phyloP scores from a whole-genome alignment of 495 filamentous ascomycete genomes.

The Podospora comata region DNA sequence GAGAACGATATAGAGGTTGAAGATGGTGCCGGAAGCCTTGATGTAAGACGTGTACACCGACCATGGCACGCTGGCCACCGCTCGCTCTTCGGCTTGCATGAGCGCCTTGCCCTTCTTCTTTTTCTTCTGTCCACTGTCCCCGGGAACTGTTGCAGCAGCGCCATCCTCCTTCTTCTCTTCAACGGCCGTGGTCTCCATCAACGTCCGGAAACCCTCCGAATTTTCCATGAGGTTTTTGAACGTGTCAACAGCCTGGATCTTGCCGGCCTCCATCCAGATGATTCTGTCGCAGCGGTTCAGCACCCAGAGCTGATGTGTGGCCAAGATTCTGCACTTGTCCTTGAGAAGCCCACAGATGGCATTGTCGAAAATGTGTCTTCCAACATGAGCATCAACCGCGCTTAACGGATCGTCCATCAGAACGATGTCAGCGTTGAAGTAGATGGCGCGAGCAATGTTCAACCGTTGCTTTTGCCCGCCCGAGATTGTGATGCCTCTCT shows the following conservation, averaged over 20 bases:
- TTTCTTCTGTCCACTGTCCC: slow-evolving; percentile 54
- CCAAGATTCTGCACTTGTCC: slow-evolving; percentile 84
- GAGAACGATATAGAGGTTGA: slow-evolving; percentile 64
- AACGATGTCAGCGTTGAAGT: slow-evolving; percentile 76
- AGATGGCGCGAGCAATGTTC: slow-evolving; percentile 81
- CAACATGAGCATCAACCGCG: slow-evolving; percentile 83
- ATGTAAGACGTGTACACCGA: slow-evolving; percentile 79
- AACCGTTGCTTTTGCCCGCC: slow-evolving; percentile 83
- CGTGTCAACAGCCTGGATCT: slow-evolving; percentile 78
- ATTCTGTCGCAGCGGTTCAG: slow-evolving; percentile 86
- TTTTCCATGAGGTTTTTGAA: slow-evolving; percentile 79
- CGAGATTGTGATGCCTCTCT: slow-evolving; percentile 75
- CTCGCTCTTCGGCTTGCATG: slow-evolving; percentile 90
- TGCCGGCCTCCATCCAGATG: slow-evolving; percentile 84
- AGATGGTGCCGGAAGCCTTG: slow-evolving; percentile 69
- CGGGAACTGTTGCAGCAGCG: slow-evolving; percentile 39
- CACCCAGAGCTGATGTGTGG: slow-evolving; percentile 93
- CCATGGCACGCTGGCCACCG: slow-evolving; percentile 78
- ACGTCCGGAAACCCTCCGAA: slow-evolving; percentile 67
- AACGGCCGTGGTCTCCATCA: slow-evolving; percentile 80
- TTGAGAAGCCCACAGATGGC: slow-evolving; percentile 87
- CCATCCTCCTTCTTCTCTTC: slow-evolving; percentile 61
- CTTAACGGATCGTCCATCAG: slow-evolving; percentile 84
- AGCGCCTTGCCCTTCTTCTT: slow-evolving; percentile 62
- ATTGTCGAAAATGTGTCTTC: slow-evolving; percentile 92